Conservation (phyloP, 176 grass and related monocot species). For the Eragrostis curvula region DNA sequence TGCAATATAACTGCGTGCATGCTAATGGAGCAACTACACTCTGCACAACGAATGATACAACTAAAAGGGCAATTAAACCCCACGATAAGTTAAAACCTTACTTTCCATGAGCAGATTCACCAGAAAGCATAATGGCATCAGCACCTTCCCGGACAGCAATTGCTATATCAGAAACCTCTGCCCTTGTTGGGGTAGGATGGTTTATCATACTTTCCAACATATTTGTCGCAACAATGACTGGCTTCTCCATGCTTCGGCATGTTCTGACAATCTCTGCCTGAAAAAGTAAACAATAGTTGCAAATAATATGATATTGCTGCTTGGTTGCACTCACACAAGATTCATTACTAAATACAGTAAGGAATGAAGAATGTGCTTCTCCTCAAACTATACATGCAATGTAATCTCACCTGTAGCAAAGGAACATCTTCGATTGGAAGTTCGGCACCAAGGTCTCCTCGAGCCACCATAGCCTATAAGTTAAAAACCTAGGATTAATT, state of each 20-base stretch:
- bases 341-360: constrained; percentile 24
- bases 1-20: background rate
- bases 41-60: constrained; percentile 17
- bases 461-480: constrained; percentile 92
- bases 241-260: constrained; percentile 87
- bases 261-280: constrained; percentile 91
- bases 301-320: background rate
- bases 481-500: constrained; percentile 43
- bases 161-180: constrained; percentile 97
- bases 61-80: constrained; percentile 22
- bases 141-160: constrained; percentile 92
- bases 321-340: constrained; percentile 5
- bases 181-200: constrained; percentile 96
- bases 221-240: constrained; percentile 97
- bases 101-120: constrained; percentile 99
- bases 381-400: constrained; percentile 7
- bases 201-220: constrained; percentile 99
- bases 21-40: background rate
- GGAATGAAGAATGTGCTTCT: background rate
- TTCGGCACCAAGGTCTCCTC: constrained; percentile 98
- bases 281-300: background rate
- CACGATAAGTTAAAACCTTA: constrained; percentile 50
- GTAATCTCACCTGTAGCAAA: constrained; percentile 76
- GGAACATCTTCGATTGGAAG: constrained; percentile 98
- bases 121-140: constrained; percentile 97